Base-by-base conservation (phyloP, 257 asterid species). In the Gardenia jasminoides region DNA sequence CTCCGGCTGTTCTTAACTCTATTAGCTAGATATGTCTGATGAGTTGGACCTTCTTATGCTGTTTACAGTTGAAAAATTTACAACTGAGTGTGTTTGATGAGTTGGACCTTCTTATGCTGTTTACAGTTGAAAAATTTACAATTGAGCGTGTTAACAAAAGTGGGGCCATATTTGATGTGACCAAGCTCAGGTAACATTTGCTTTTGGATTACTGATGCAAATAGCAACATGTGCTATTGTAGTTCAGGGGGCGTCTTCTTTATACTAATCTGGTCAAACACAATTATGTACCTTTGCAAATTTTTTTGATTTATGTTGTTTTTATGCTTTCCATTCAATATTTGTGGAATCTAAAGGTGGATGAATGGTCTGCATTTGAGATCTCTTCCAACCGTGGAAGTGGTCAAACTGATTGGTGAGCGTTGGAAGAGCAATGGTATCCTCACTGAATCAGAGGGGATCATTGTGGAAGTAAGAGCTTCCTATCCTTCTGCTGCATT, bases 341-440 rank as follows among this genome's bases (percentile, higher is more conserved):
- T 80, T 80, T 84, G 71, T 89, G 74, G 70, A 82, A 72, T 72
- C 74, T 83, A 80, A 83, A 94, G 99, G 91, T 94, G 99, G 99
- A 93, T 94, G 98, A 94, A 91, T 84, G 99, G 99, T 70, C 96
- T 91, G 80, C 87, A 94, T 89, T 88, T 93, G 95, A 88, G 90
- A 88, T 85, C 92, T 70, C 97, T 94, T 82, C 93, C 97, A 58
- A 79, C 87, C 44, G 90, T 80, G 70, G 85, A 93, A 62, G 80
- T 91, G 46, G 85, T 80, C 66, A 80, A 87, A 82, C 88, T 91
- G 74, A 85, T 93, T 36, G 99, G 97, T 79, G 91, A 87, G 28
- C 92, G 82, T 68, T 95, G 99, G 98, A 90, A 88, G 91, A 85
- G 87, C 85, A 76, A 76, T 62, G 97, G 93, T 75, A 41, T 88